Conservation (phyloP, 768 basidiomycete species). For the Tricholoma furcatifolium region DNA sequence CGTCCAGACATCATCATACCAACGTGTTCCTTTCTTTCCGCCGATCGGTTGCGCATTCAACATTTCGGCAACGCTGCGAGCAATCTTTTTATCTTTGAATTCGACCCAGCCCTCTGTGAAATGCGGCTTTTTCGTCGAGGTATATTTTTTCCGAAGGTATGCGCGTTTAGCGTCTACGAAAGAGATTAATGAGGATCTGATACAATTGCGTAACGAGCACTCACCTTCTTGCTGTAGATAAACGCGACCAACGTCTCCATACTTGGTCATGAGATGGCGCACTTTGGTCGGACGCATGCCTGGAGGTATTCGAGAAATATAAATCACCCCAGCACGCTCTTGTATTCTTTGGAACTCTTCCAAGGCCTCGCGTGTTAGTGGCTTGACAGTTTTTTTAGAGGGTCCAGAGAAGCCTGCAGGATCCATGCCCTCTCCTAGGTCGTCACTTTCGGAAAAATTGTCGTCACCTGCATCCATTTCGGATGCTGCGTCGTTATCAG, state of each 20-base stretch:
- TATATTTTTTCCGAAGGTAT: constrained; percentile 78
- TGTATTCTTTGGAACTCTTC: constrained; percentile 73
- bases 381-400: constrained; percentile 61
- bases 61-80: constrained; percentile 89
- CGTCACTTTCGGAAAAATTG: constrained; percentile 18
- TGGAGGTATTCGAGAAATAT: constrained; percentile 95
- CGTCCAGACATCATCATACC: constrained; percentile 98
- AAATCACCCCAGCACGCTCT: constrained; percentile 81
- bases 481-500: constrained; percentile 24
- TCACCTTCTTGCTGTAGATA: constrained; percentile 92
- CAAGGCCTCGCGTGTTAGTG: constrained; percentile 72
- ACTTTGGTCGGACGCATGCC: constrained; percentile 98
- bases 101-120: constrained; percentile 99
- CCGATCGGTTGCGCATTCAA: constrained; percentile 95
- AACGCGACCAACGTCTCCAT: constrained; percentile 89
- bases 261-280: constrained; percentile 85
- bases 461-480: constrained; percentile 25
- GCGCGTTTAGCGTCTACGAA: constrained; percentile 78
- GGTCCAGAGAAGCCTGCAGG: constrained; percentile 59
- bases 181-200: background rate
- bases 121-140: constrained; percentile 80
- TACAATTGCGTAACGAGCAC: constrained; percentile 12
- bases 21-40: constrained; percentile 85
- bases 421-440: constrained; percentile 51
- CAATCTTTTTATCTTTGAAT: constrained; percentile 91